Base-by-base conservation (phyloP, 768 basidiomycete species). In the Ramaria rubella region DNA sequence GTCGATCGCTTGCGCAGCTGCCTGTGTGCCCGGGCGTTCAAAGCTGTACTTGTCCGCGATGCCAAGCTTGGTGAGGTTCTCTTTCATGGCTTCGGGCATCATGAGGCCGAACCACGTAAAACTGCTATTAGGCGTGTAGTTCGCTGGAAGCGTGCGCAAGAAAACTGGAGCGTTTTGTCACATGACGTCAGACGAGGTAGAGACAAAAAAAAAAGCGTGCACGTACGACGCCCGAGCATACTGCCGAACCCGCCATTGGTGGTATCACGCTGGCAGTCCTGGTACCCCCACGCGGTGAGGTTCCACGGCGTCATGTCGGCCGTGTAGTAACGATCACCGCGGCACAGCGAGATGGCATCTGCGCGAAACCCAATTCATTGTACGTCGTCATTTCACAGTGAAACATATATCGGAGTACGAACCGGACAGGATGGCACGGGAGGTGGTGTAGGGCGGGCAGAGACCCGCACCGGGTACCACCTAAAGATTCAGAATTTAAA, bases 31-130 rank as follows among this genome's bases (percentile, higher is more conserved):
- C 17, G 89, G 87, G 30, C 81, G 73, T 30, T 67, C 65, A 21
- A 83, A 49, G 57, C 81, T 75, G 60, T 91, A 92, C 45, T 77
- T 69, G 26, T 79, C 73, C 17, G 72, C 56, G 23, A 79, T 70
- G 38, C 78, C 77, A 33, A 90, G 63, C 30, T 87, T 79, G 51
- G 66, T 74, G 54, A 91, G 70, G 65, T 83, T 67, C 1, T 63
- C 69, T 58, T 79, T 71, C 88, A 91, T 90, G 2, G 81, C 67
- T 0, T 76, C 72, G 3, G 90, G 90, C 0, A 85, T 87, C 82
- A 91, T 84, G 43, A 92, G 75, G n/a, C 90, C 87, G 83, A 91
- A 92, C 81, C 87, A 90, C 3, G 90, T 82, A 65, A 88, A 92
- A 46, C 81, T 72, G 58, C 85, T 87, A 66, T 86, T 82, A 57